phyloP scores from a whole-genome alignment of 1,139 yeast genomes.

The Citeromyces siamensis region DNA sequence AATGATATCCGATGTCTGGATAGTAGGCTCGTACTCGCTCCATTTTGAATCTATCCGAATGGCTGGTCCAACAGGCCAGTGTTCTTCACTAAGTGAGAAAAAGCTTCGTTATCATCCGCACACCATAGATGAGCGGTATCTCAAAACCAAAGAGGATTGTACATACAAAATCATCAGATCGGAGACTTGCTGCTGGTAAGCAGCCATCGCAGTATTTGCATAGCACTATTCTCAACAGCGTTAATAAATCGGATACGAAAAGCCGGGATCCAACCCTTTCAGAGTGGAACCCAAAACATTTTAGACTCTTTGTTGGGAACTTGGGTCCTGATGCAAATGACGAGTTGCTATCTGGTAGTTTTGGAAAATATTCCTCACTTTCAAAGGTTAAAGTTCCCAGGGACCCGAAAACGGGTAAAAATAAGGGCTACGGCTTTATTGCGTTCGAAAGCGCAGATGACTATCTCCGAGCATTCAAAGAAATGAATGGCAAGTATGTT shows the following conservation, averaged over 20 bases:
- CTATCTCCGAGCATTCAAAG: conserved; percentile 58
- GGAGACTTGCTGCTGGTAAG: conserved; percentile 35
- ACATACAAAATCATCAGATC: conserved; percentile 34
- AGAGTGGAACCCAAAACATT: conserved; percentile 60
- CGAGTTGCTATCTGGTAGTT: conserved; percentile 36
- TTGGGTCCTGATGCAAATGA: conserved; percentile 59
- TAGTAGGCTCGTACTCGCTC: too few relatives aligned
- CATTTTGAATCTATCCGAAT: too few relatives aligned
- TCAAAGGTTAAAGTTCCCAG: conserved; percentile 43
- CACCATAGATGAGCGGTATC: neutral
- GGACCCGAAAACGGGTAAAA: conserved; percentile 28
- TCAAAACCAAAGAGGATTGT: neutral
- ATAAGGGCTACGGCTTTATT: conserved; percentile 64
- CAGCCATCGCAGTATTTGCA: conserved; percentile 31
- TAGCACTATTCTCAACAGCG: conserved; percentile 11
- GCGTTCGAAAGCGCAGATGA: conserved; percentile 51
- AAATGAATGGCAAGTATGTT: conserved; percentile 64
- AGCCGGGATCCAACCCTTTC: conserved; percentile 29
- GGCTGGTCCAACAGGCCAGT: too few relatives aligned
- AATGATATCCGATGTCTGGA: too few relatives aligned
- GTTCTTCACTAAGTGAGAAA: too few relatives aligned
- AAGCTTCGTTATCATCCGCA: neutral
- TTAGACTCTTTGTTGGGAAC: conserved; percentile 65
- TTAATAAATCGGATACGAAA: conserved; percentile 27
- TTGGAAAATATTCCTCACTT: conserved; percentile 35